These are phyloP conservation scores for Grosmannia serpens DNA, from an alignment of 2,329 filamentous ascomycete genomes.

Conservation along the genomic window DNA sequence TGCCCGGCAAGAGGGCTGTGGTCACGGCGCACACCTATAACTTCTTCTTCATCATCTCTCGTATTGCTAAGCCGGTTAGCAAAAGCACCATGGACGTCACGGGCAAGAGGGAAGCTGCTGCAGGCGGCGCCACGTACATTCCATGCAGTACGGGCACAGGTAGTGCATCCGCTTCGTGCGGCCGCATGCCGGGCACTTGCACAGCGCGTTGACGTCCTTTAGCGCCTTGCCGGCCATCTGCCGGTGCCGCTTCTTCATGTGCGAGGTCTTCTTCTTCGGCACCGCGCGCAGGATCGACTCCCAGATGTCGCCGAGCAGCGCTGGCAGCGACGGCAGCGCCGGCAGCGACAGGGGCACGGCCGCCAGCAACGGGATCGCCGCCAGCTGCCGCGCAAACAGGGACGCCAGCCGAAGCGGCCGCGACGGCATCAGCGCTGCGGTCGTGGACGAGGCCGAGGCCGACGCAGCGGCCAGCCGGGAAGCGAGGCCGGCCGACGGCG, in stretches of 20 bases:
- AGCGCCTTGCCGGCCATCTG: slow-evolving; percentile 93
- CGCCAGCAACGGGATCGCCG: slow-evolving; percentile 10
- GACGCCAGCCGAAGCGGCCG: slow-evolving; percentile 22
- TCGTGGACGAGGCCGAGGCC: neutral
- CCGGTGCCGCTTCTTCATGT: slow-evolving; percentile 86
- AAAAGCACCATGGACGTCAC: neutral
- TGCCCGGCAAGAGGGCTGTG: neutral
- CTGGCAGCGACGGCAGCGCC: slow-evolving; percentile 46
- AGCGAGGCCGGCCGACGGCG: slow-evolving; percentile 1
- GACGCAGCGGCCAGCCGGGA: slow-evolving; percentile 5
- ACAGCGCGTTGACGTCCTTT: slow-evolving; percentile 78
- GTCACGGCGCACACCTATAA: neutral
- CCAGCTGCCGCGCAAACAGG: slow-evolving; percentile 32
- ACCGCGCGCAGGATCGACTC: slow-evolving; percentile 85
- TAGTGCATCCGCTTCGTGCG: slow-evolving; percentile 79
- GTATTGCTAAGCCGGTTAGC: slow-evolving; percentile 29
- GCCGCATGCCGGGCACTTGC: slow-evolving; percentile 83
- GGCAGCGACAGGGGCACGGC: slow-evolving; percentile 49
- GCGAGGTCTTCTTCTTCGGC: slow-evolving; percentile 97
- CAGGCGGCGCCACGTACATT: slow-evolving; percentile 1
- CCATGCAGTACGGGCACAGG: slow-evolving; percentile 66
- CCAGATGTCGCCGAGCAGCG: slow-evolving; percentile 67
- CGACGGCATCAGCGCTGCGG: neutral
- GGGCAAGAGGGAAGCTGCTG: neutral
- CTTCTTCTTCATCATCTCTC: slow-evolving; percentile 21